A percentile compares a stretch with the other conserved stretches of the same genome.
phyloP scores from a whole-genome alignment of 2,329 filamentous ascomycete species.

The Aspergillus fumigatus region DNA sequence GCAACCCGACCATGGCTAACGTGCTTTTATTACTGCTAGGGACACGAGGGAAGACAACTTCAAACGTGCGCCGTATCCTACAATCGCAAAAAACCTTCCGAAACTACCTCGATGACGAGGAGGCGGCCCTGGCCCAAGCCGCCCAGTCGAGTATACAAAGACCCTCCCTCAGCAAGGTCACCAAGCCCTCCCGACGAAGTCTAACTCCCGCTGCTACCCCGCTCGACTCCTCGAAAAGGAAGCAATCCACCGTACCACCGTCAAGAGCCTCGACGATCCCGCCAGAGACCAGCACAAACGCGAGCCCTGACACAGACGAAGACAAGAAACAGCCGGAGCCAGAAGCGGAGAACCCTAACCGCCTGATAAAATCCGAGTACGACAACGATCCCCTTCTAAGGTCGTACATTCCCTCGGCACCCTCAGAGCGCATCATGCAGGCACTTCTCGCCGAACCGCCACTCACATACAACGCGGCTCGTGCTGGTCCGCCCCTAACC shows the following conservation, averaged over 20 bases:
- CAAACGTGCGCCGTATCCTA: conserved; percentile 45
- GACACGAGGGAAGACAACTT: conserved; percentile 40
- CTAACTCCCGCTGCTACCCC: conserved; percentile 22
- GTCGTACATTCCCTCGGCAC: conserved; percentile 39
- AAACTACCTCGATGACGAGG: conserved; percentile 50
- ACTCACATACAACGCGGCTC: conserved; percentile 43
- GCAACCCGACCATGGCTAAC: neutral
- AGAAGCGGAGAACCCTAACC: conserved; percentile 9
- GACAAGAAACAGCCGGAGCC: conserved; percentile 11
- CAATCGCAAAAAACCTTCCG: conserved; percentile 47
- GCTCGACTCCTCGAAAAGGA: conserved; percentile 13
- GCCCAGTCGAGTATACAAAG: conserved; percentile 15
- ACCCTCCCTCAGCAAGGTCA: conserved; percentile 13
- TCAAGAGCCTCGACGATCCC: conserved; percentile 7
- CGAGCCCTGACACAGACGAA: conserved; percentile 6
- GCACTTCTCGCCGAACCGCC: conserved; percentile 43
- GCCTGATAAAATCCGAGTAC: conserved; percentile 32
- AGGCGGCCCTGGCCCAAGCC: conserved; percentile 36
- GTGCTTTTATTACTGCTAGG: conserved; percentile 13
- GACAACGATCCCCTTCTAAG: conserved; percentile 41
- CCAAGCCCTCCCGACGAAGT: conserved; percentile 25
- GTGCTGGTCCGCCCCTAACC: conserved; percentile 32
- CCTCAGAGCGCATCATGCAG: conserved; percentile 44
- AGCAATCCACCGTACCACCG: conserved; percentile 13
- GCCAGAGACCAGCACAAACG: conserved; percentile 1